A percentile compares a stretch with the other conserved stretches of the same genome.
Evolutionary conservation across 2,329 filamentous ascomycete genomes (phyloP).

Genomic region (Nigrospora oryzae): DNA sequence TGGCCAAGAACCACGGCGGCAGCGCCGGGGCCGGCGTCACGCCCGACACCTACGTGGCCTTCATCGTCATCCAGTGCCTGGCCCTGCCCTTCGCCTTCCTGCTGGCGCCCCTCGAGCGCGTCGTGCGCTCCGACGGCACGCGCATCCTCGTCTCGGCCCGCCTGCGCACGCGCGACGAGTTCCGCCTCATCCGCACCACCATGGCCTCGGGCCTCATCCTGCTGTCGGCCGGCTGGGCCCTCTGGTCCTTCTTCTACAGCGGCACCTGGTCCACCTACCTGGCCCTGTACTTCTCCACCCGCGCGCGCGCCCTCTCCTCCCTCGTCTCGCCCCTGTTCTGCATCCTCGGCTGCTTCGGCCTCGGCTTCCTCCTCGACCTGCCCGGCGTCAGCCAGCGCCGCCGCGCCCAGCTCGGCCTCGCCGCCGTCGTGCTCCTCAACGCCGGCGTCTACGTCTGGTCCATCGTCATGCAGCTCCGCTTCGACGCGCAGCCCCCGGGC

Average conservation of each 20-base stretch:
- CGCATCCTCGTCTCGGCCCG: slow-evolving; percentile 30
- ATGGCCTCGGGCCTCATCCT: slow-evolving; percentile 28
- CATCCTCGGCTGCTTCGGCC: slow-evolving; percentile 38
- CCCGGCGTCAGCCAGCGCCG: slow-evolving; percentile 30
- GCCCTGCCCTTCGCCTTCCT: slow-evolving; percentile 35
- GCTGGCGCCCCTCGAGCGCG: slow-evolving; percentile 33
- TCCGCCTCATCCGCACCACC: slow-evolving; percentile 29
- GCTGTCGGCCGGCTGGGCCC: slow-evolving; percentile 28
- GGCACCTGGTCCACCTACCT: slow-evolving; percentile 37
- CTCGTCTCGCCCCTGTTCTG: slow-evolving; percentile 39
- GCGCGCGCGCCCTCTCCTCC: slow-evolving; percentile 32
- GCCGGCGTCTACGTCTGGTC: slow-evolving; percentile 41
- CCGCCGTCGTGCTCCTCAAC: slow-evolving; percentile 34
- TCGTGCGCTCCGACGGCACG: slow-evolving; percentile 35
- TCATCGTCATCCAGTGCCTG: slow-evolving; percentile 35
- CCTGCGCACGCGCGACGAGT: slow-evolving; percentile 27
- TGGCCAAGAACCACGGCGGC: slow-evolving; percentile 27
- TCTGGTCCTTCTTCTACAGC: slow-evolving; percentile 38
- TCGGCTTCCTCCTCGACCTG: slow-evolving; percentile 35
- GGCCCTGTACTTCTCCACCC: slow-evolving; percentile 32
- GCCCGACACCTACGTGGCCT: slow-evolving; percentile 35
- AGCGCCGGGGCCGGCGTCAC: slow-evolving; percentile 27
- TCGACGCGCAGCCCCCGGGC: slow-evolving; percentile 27
- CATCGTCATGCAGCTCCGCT: slow-evolving; percentile 34
- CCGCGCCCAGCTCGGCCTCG: slow-evolving; percentile 34